Base-by-base conservation (phyloP, 1,284 basidiomycete genomes). In the Moniliophthora roreri region DNA sequence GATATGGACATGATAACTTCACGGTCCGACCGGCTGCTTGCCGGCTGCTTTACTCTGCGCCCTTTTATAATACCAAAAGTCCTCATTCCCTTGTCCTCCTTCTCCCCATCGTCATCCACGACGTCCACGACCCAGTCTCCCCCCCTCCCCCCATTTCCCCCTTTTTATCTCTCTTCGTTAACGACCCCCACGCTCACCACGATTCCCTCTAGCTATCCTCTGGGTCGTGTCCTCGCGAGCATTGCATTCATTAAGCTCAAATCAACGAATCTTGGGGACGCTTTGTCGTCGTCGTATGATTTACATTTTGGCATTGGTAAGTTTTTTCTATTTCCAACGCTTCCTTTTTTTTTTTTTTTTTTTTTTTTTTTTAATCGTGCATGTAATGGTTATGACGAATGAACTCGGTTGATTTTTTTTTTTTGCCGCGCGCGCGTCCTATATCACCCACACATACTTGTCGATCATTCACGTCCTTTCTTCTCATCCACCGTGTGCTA, bases 131-230 rank as follows among this genome's bases (percentile, higher is more conserved):
- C 64, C 64, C 58, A 60, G 67, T 63, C 66, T 62, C 63, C 60
- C 61, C 62, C 64, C 64, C 63, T 63, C 66, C 66, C 65, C 63
- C 62, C 64, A 61, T 61, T 68, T 65, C 64, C 61, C 59, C 58
- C 52, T 60, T 59, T 66, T 67, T 56, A 54, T 54, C 56, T 50
- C 51, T 58, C 64, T 52, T 41, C 54, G 46, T 8, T 46, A 16
- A 46, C 47, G 50, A 54, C 58, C 56, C 60, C 60, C 62, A 63
- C 63, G 62, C 60, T 65, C 60, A 60, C 79, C 63, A 81, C 79
- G 80, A 81, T 75, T 68, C 54, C 66, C 67, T 32, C 16, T 32
- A 23, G 16, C 11, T 46, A 46, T 21, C 44, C 18, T 18, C 24
- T 24, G 44, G 28, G 44, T 23, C n/a, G 26, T n/a, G 5, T 46